A percentile compares a stretch with the other conserved stretches of the same genome.
Evolutionary conservation across 2,329 filamentous ascomycete species (phyloP).

Genomic region (Periconia sp.): DNA sequence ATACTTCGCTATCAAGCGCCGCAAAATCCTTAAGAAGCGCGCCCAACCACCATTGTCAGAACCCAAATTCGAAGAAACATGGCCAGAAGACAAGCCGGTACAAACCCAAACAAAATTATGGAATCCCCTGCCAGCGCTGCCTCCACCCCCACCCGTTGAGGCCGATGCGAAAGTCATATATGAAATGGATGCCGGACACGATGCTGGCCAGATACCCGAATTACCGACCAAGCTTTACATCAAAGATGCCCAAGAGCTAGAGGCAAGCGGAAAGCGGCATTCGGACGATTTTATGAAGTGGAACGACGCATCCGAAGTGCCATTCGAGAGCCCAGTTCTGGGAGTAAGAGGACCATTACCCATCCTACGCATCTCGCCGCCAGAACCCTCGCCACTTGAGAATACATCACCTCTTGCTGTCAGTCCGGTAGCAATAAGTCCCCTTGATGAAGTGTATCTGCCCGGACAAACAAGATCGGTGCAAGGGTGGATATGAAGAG

Average conservation of each 20-base stretch:
- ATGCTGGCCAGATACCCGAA: conserved; percentile 25
- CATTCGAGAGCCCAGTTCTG: not conserved
- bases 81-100: conserved; percentile 19
- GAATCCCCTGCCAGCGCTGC: not conserved
- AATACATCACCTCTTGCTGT: conserved; percentile 3
- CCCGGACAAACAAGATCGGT: conserved; percentile 2
- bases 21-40: conserved; percentile 14
- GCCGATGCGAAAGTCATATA: conserved; percentile 26
- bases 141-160: conserved; percentile 22
- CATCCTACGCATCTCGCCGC: conserved; percentile 5
- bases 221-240: conserved; percentile 20
- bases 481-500: conserved; percentile 4
- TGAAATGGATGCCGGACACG: conserved; percentile 26
- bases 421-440: conserved; percentile 10
- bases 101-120: conserved; percentile 6
- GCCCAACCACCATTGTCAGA: conserved; percentile 7
- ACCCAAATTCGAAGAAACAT: conserved; percentile 2
- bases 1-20: conserved; percentile 26
- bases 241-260: conserved; percentile 18
- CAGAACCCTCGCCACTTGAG: not conserved
- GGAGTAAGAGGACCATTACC: conserved; percentile 4
- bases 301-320: not conserved
- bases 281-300: not conserved
- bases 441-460: conserved; percentile 10
- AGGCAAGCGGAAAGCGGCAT: conserved; percentile 7